Percentiles rank a stretch among this genome's conserved stretches.
Evolutionary conservation across 768 basidiomycete genomes (phyloP).

Genomic region (Dentipellis sp.): DNA sequence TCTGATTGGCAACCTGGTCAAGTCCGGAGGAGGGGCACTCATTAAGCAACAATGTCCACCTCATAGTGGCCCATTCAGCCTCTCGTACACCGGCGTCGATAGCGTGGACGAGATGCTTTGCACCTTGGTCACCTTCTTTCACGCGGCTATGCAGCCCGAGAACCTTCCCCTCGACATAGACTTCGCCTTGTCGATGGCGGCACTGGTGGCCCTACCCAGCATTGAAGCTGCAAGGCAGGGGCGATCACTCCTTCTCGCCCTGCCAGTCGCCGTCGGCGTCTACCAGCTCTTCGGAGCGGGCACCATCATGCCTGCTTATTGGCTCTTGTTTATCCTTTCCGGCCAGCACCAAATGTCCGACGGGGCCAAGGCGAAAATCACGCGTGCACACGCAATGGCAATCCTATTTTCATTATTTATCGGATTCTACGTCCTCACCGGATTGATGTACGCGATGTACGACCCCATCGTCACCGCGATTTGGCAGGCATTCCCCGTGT

Average conservation of each 20-base stretch:
- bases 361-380: slow-evolving; percentile 2
- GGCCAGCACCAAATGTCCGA: slow-evolving; percentile 2
- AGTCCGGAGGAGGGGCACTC: slow-evolving; percentile 6
- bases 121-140: slow-evolving; percentile 12
- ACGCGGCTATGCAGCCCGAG: slow-evolving; percentile 1
- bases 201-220: slow-evolving; percentile 7
- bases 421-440: slow-evolving; percentile 7
- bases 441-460: slow-evolving; percentile 3
- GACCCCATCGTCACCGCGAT: slow-evolving; percentile 10
- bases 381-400: slow-evolving; percentile 12
- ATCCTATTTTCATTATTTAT: slow-evolving; percentile 8
- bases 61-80: slow-evolving; percentile 6
- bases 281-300: slow-evolving; percentile 10
- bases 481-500: slow-evolving; percentile 11
- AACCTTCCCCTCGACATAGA: slow-evolving; percentile 3
- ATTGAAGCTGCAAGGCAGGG: slow-evolving; percentile 9
- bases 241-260: slow-evolving; percentile 1
- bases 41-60: slow-evolving; percentile 3
- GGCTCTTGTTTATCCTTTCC: slow-evolving; percentile 8
- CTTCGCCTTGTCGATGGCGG: slow-evolving; percentile 4
- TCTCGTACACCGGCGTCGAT: slow-evolving; percentile 6
- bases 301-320: slow-evolving; percentile 6
- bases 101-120: slow-evolving; percentile 4
- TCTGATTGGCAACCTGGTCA: slow-evolving; percentile 5
- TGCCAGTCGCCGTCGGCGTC: slow-evolving; percentile 3